phyloP scores from a whole-genome alignment of 1,284 basidiomycete genomes.

The Schizophyllum commune region DNA sequence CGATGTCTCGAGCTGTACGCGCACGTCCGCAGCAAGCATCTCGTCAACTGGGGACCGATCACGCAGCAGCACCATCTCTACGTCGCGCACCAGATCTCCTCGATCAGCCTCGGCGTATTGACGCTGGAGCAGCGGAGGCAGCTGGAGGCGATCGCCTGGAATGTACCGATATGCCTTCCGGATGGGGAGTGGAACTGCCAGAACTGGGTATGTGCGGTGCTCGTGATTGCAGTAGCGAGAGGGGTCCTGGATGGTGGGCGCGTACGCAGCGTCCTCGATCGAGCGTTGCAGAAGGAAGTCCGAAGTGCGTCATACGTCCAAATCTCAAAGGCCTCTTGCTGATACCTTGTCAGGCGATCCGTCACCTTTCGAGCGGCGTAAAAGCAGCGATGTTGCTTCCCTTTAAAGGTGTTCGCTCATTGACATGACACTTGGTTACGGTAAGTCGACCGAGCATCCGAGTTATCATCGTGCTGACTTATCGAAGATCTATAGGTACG shows the following conservation, averaged over 20 bases:
- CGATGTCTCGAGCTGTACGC: constrained; percentile 1
- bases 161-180: background rate
- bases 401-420: background rate
- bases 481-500: too few relatives aligned
- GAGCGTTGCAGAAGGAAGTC: background rate
- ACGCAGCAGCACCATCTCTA: constrained; percentile 1
- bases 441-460: too few relatives aligned
- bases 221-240: background rate
- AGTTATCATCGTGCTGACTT: too few relatives aligned
- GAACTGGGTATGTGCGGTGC: constrained; percentile 1
- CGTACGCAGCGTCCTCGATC: background rate
- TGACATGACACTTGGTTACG: too few relatives aligned
- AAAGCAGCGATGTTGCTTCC: background rate
- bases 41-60: constrained; percentile 1
- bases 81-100: background rate
- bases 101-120: background rate
- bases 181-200: background rate
- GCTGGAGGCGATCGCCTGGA: constrained; percentile 1
- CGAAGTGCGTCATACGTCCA: background rate
- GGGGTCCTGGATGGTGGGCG: background rate
- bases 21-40: background rate
- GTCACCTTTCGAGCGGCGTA: background rate
- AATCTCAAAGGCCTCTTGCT: background rate
- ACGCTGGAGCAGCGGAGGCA: background rate
- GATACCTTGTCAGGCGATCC: background rate